These are phyloP conservation scores for Rosa rugosa DNA, from an alignment of 306 rosid species.

Conservation along the genomic window DNA sequence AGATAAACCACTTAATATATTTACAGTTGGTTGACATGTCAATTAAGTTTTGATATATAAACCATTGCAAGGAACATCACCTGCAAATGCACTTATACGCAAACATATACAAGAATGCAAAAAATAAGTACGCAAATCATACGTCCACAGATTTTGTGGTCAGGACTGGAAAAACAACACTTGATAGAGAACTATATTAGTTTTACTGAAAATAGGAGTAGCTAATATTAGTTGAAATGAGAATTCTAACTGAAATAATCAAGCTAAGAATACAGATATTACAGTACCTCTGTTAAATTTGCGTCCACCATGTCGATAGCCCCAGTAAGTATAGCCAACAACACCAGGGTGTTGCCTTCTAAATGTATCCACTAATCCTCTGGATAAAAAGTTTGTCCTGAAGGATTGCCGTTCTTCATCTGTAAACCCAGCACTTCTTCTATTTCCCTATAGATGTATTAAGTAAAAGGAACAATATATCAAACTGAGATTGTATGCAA, in stretches of 20 bases:
- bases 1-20: no score
- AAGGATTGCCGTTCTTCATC: conserved; percentile 91
- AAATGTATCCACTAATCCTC: conserved; percentile 85
- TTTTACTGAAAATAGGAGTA: no score
- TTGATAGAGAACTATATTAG: background rate
- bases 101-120: background rate
- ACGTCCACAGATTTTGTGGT: background rate
- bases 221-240: background rate
- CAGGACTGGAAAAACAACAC: background rate
- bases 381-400: conserved; percentile 65
- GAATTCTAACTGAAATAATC: background rate
- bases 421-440: conserved; percentile 91
- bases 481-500: background rate
- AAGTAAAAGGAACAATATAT: background rate
- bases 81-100: background rate
- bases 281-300: conserved; percentile 72
- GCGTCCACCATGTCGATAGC: conserved; percentile 82
- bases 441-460: conserved; percentile 63
- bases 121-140: background rate
- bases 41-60: background rate
- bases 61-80: background rate
- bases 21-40: background rate
- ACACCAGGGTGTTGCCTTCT: conserved; percentile 83
- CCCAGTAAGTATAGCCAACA: conserved; percentile 97
- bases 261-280: background rate